These are phyloP conservation scores for Rhododendron ferrugineum DNA, from an alignment of 148 eudicot species.

Conservation along the genomic window DNA sequence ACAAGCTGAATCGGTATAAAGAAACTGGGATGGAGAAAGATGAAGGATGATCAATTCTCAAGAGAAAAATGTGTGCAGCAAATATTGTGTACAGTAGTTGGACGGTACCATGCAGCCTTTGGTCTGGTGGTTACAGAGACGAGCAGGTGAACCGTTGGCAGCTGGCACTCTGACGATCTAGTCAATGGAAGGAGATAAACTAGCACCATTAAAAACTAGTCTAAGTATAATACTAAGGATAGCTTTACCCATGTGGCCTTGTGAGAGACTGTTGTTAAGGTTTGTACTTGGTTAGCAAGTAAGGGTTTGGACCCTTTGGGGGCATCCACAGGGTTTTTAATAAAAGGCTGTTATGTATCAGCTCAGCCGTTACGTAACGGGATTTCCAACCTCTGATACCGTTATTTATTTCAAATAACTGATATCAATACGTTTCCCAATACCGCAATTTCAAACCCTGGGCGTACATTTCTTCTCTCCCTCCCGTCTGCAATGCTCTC, in stretches of 20 bases:
- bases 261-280: neutral
- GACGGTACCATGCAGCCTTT: neutral
- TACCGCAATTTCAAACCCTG: too few species aligned
- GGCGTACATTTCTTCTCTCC: neutral
- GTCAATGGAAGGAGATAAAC: neutral
- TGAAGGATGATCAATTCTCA: neutral
- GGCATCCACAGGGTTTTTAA: neutral
- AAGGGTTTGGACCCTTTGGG: neutral
- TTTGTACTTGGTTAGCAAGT: neutral
- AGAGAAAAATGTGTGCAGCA: neutral
- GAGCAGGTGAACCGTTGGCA: neutral
- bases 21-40: neutral
- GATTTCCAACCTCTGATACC: neutral
- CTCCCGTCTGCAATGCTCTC: neutral
- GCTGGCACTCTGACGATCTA: neutral
- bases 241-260: neutral
- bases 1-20: neutral
- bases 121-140: neutral
- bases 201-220: neutral
- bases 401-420: too few species aligned
- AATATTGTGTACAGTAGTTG: neutral
- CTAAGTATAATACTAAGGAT: neutral
- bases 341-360: neutral
- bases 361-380: neutral
- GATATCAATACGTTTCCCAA: too few species aligned